These are phyloP conservation scores for Pichia californica DNA, from an alignment of 805 yeast species.

Conservation along the genomic window DNA sequence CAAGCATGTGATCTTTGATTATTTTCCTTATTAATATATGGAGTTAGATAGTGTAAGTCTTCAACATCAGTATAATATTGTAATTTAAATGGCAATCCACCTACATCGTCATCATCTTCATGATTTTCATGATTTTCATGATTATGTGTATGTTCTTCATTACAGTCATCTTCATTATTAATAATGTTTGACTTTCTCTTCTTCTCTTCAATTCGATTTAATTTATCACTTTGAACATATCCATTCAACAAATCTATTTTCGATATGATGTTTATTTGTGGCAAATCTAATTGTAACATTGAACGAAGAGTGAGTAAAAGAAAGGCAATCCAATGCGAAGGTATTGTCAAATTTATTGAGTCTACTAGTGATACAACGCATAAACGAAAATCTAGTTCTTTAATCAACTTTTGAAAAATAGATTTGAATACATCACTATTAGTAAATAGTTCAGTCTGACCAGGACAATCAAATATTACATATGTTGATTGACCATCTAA, in stretches of 20 bases:
- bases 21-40: slow-evolving; percentile 66
- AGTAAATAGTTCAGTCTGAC: slow-evolving; percentile 93
- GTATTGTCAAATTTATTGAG: slow-evolving; percentile 71
- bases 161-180: neutral
- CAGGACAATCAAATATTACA: slow-evolving; percentile 84
- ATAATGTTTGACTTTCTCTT: slow-evolving; percentile 7
- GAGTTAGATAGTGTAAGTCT: slow-evolving; percentile 63
- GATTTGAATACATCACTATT: slow-evolving; percentile 69
- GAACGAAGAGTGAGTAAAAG: slow-evolving; percentile 76
- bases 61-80: slow-evolving; percentile 92
- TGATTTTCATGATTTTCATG: slow-evolving; percentile 22
- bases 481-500: slow-evolving; percentile 47
- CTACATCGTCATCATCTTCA: slow-evolving; percentile 33
- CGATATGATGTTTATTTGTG: slow-evolving; percentile 88
- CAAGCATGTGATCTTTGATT: slow-evolving; percentile 57
- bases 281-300: slow-evolving; percentile 88
- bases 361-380: slow-evolving; percentile 87
- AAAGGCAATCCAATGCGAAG: slow-evolving; percentile 83
- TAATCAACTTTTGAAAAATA: slow-evolving; percentile 61
- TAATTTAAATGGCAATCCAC: slow-evolving; percentile 71
- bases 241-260: slow-evolving; percentile 76
- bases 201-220: slow-evolving; percentile 16
- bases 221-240: slow-evolving; percentile 32
- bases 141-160: slow-evolving; percentile 10
- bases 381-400: slow-evolving; percentile 59